Evolutionary conservation across 2,329 filamentous ascomycete species (phyloP).

Genomic region (Pseudocercospora eumusae): DNA sequence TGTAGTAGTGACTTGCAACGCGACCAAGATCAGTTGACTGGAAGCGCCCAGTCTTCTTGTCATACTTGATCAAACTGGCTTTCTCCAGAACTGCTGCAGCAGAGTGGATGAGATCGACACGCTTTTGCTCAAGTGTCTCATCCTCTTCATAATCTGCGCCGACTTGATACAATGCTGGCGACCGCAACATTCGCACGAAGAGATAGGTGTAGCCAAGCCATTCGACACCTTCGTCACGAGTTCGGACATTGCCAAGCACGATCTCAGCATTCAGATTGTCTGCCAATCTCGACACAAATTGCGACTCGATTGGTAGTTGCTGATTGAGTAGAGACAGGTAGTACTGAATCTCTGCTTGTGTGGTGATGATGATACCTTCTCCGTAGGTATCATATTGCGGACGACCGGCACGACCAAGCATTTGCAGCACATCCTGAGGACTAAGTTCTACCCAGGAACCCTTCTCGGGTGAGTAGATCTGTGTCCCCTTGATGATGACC

Average conservation of each 20-base stretch:
- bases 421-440: constrained; percentile 95
- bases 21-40: constrained; percentile 92
- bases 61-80: constrained; percentile 88
- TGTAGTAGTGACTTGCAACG: constrained; percentile 98
- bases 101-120: constrained; percentile 95
- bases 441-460: constrained; percentile 98
- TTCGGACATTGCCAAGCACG: constrained; percentile 89
- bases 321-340: constrained; percentile 96
- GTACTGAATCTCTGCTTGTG: constrained; percentile 92
- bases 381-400: constrained; percentile 97
- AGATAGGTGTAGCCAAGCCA: constrained; percentile 99
- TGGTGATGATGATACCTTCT: constrained; percentile 98
- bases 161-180: constrained; percentile 91
- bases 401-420: constrained; percentile 94
- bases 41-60: constrained; percentile 85
- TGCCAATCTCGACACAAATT: constrained; percentile 86
- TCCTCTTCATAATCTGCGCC: constrained; percentile 95
- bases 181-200: constrained; percentile 95
- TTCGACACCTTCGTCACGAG: constrained; percentile 93
- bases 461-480: constrained; percentile 97
- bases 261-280: constrained; percentile 97
- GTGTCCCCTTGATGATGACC: constrained; percentile 97
- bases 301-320: constrained; percentile 95
- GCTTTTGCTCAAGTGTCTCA: constrained; percentile 86
- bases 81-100: constrained; percentile 85